Evolutionary conservation across 768 basidiomycete genomes (phyloP).

Genomic region (Termitomyces sp.): DNA sequence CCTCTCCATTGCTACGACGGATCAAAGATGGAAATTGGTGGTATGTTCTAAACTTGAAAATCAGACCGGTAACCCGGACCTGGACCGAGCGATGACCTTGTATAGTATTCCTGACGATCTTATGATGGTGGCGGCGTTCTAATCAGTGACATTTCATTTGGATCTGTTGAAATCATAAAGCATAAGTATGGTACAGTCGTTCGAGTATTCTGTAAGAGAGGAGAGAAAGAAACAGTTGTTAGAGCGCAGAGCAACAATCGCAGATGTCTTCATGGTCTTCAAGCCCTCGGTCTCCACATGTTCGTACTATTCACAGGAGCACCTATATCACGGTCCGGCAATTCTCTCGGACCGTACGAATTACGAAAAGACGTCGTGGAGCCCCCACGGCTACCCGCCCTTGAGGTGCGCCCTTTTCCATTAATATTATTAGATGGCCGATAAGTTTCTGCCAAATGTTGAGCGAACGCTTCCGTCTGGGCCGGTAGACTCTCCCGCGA

Average conservation of each 20-base stretch:
- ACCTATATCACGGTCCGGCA: neutral
- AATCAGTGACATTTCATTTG: too few relatives aligned
- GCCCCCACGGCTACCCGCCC: neutral
- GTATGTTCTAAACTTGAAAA: neutral
- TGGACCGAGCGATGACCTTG: neutral
- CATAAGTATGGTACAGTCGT: neutral
- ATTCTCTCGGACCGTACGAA: neutral
- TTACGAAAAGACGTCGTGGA: neutral
- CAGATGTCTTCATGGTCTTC: neutral
- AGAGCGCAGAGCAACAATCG: neutral
- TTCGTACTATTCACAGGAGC: neutral
- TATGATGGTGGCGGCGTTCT: neutral
- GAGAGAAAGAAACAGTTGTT: neutral
- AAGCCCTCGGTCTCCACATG: neutral
- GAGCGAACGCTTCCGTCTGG: slow-evolving; percentile 10
- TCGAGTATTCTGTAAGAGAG: neutral
- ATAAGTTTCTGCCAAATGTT: slow-evolving; percentile 5
- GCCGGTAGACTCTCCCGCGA: slow-evolving; percentile 10
- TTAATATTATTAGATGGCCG: neutral
- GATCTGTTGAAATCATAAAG: neutral
- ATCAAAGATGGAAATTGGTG: slow-evolving; percentile 5
- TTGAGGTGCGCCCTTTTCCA: neutral
- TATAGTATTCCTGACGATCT: too few relatives aligned
- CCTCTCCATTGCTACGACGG: slow-evolving; percentile 3
- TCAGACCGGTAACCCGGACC: neutral